Conservation (phyloP, 345 rosid genomes). For the Zanthoxylum bungeanum region DNA sequence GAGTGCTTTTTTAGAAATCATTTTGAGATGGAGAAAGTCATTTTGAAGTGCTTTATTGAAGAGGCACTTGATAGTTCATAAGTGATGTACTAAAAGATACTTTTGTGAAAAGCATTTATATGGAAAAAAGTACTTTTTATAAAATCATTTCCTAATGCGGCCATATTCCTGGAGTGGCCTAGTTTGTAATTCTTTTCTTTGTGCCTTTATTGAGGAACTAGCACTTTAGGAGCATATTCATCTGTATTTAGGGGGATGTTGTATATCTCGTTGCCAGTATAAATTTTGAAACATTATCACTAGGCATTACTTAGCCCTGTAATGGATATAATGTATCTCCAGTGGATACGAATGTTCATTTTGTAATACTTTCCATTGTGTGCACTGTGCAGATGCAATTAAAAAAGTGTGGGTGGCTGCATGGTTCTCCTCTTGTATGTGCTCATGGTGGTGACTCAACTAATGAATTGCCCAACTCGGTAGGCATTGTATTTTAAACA, state of each 20-base stretch:
- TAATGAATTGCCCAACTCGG: slow-evolving; percentile 82
- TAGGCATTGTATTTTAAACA: slow-evolving; percentile 19
- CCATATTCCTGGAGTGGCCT: neutral
- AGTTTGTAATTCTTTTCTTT: neutral
- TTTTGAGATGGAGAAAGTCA: neutral
- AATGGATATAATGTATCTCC: neutral
- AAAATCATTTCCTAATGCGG: neutral
- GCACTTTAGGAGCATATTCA: neutral
- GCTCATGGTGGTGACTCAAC: slow-evolving; percentile 98
- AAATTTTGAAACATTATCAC: neutral
- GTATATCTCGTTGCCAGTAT: neutral
- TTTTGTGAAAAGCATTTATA: neutral
- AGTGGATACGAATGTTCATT: neutral
- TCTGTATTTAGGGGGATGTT: neutral
- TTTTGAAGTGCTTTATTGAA: neutral
- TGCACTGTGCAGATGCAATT: slow-evolving; percentile 48
- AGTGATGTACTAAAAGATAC: neutral
- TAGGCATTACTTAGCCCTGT: neutral
- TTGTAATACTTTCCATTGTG: neutral
- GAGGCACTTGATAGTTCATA: neutral
- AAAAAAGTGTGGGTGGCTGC: slow-evolving; percentile 74
- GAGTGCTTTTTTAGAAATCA: neutral
- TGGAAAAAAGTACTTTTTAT: neutral
- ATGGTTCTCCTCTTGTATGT: slow-evolving; percentile 85
- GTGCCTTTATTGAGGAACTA: neutral